Base-by-base conservation (phyloP, 164 flowering plant species). In the Sextonia rubra region DNA sequence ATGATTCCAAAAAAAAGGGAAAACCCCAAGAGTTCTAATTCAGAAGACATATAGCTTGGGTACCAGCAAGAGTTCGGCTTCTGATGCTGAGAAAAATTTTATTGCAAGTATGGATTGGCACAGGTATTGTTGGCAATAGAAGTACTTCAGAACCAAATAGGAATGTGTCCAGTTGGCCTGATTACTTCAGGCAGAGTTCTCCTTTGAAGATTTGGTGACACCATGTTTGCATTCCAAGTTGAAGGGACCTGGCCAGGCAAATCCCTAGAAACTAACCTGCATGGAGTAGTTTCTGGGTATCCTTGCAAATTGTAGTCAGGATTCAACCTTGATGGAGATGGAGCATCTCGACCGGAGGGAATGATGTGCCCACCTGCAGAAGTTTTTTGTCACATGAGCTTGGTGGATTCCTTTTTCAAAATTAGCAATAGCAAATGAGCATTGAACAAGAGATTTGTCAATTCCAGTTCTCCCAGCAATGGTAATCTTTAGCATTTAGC, bases 51-150 rank as follows among this genome's bases (percentile, higher is more conserved):
- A 61, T n/a, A n/a, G 2, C 12, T 25, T 8, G 11, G 64, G 25
- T 25, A 61, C 24, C 47, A 61, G 20, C 22, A 30, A 68, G 29
- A 22, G 18, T 48, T 69, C 20, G 27, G 71, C 37, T 55, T 69
- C 71, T n/a, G 47, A 69, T 69, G 22, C 71, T 55, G 18, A 69
- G 71, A 69, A 52, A 24, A 55, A 22, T 3, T 68, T 58, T 8
- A 48, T 29, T 9, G 71, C n/a, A 23, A 68, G 60, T 18, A 20
- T 24, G 58, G 20, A 67, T 67, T 48, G 25, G 26, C 1, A 48
- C 12, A 20, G 58, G 30, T 26, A 22, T 23, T 25, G 24, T n/a
- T 37, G 7, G 52, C 47, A 47, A 22, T 26, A 20, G 8, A 27
- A 52, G 56, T 27, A 68, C 30, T 68, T 52, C 24, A 26, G 7